These are phyloP conservation scores for Eucalyptus tenuipes DNA, from an alignment of 345 rosid species.

Conservation along the genomic window DNA sequence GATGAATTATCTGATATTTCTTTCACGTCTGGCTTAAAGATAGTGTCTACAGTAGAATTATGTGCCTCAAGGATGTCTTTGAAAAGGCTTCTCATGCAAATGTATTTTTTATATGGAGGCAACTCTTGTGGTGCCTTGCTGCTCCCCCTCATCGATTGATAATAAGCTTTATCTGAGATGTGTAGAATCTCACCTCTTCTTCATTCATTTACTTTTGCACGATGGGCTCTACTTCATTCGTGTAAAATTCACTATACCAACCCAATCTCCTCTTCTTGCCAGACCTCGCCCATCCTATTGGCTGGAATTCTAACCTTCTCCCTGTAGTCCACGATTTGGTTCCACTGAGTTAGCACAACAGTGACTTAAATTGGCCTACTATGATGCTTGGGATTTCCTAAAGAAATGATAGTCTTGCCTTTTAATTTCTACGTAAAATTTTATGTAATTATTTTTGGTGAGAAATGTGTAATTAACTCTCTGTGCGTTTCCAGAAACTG, in stretches of 20 bases:
- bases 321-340: background rate
- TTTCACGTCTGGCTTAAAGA: background rate
- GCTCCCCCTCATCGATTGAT: background rate
- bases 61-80: background rate
- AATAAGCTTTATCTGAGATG: background rate
- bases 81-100: background rate
- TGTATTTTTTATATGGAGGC: background rate
- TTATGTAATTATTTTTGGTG: background rate
- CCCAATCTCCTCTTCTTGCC: background rate
- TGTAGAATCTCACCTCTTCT: background rate
- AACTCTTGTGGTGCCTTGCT: background rate
- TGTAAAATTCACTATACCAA: background rate
- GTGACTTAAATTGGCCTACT: background rate
- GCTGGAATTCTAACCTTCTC: background rate
- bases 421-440: background rate
- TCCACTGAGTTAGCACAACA: background rate
- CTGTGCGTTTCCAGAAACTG: slow-evolving; percentile 40
- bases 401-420: background rate
- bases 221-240: background rate
- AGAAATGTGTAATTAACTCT: background rate
- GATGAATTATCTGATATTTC: background rate
- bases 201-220: background rate
- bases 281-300: background rate
- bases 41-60: background rate
- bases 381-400: background rate